A percentile compares a stretch with the other conserved stretches of the same genome.
Conservation (phyloP, 495 filamentous ascomycete species). For the Lasiosphaeriaceae sp. region DNA sequence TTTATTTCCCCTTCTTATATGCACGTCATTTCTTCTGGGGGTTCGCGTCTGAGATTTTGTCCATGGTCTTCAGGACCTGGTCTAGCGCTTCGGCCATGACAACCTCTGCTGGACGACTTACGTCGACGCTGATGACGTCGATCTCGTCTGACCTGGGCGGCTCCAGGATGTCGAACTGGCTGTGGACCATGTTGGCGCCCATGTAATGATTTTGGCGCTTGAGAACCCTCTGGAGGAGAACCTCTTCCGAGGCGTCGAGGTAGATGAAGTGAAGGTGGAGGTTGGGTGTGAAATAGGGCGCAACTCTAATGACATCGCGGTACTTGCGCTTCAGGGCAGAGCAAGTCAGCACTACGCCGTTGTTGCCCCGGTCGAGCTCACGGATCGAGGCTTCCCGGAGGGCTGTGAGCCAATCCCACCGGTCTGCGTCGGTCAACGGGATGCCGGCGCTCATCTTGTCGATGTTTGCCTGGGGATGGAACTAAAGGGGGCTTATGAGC, state of each 20-base stretch:
- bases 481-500: constrained; percentile 55
- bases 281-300: constrained; percentile 69
- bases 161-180: constrained; percentile 82
- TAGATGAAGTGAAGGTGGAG: constrained; percentile 92
- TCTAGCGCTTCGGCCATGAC: constrained; percentile 64
- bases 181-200: constrained; percentile 96
- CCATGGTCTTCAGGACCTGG: constrained; percentile 43
- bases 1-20: constrained; percentile 1
- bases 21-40: constrained; percentile 14
- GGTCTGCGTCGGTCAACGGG: constrained; percentile 89
- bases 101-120: constrained; percentile 57
- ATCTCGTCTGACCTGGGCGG: constrained; percentile 71
- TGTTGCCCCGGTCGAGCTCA: constrained; percentile 52
- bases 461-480: constrained; percentile 78
- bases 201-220: constrained; percentile 85
- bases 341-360: constrained; percentile 92
- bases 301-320: constrained; percentile 91
- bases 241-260: constrained; percentile 69
- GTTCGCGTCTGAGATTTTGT: constrained; percentile 11
- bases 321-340: constrained; percentile 96
- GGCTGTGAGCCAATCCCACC: constrained; percentile 96
- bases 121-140: constrained; percentile 83
- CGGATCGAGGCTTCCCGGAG: constrained; percentile 77
- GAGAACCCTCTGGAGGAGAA: constrained; percentile 69
- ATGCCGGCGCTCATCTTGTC: constrained; percentile 88